Evolutionary conservation across 345 rosid genomes (phyloP), one percentile per base, ranked within the genome.

Genomic region (Salix purpurea): DNA sequence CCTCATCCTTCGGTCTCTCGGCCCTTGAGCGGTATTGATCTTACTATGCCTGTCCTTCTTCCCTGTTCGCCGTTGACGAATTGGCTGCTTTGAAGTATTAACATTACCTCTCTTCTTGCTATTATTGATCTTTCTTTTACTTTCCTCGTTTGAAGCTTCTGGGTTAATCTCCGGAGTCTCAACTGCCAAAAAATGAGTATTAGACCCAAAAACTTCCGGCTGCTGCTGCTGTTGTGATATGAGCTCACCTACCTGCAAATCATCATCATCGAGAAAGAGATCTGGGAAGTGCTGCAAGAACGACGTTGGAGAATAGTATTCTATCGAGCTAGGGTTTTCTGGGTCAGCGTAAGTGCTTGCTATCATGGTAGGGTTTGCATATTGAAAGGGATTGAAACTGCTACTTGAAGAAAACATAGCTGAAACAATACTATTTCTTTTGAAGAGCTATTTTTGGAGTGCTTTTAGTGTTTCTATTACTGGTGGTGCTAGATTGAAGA

Each of bases 1-100:
- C 32, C 83, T 80, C 83, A 80, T 80, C 34, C 83, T 80, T 26
- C 83, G 28, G 32, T 80, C 83, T 56, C 83, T 80, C 2, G 79
- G 83, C 32, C 83, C 83, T 30, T 80, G 78, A 26, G 83, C 76
- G 3, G 83, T 80, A 30, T 65, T 44, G 69, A 80, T 80, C 78
- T 80, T 80, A 71, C 83, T 80, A 48, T 80, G 83, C 69, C 83
- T 70, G 69, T 75, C 83, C 66, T 80, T 79, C 58, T 61, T 80
- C 26, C 83, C 75, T 2, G 48, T 71, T 71, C 79, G 71, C 70
- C 70, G 71, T 68, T 83, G 71, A n/a, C 82, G 82, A 75, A 67
- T 65, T 60, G 72, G 37, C 81, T 71, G 83, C 83, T 79, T 74
- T 67, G 67, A 61, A 37, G 23, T 69, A 40, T 8, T 60, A 8